phyloP scores from a whole-genome alignment of 2,329 filamentous ascomycete species.

The Sphaerulina populicola region DNA sequence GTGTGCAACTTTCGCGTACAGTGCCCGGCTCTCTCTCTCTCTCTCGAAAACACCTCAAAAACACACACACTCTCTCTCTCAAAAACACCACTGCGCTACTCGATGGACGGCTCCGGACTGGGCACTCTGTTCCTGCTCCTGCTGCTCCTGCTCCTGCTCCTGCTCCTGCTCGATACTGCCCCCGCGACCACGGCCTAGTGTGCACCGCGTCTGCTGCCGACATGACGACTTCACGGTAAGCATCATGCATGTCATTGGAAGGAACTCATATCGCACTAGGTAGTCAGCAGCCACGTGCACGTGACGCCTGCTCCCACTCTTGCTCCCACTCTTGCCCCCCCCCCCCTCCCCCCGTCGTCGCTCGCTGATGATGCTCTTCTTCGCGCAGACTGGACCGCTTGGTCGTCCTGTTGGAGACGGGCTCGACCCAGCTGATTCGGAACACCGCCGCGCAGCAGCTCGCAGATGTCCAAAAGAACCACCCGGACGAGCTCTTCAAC shows the following conservation, averaged over 20 bases:
- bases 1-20: not conserved
- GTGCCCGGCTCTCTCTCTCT: too few species aligned
- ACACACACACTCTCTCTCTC: too few species aligned
- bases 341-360: too few species aligned
- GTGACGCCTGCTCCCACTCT: conserved; percentile 3
- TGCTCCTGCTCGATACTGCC: conserved; percentile 2
- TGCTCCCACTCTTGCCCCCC: not conserved
- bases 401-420: conserved; percentile 84
- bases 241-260: conserved; percentile 11
- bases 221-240: conserved; percentile 10
- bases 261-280: conserved; percentile 5
- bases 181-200: not conserved
- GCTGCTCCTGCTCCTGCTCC: not conserved
- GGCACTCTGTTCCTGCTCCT: conserved; percentile 2
- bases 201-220: conserved; percentile 1
- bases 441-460: conserved; percentile 96
- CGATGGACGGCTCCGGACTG: conserved; percentile 3
- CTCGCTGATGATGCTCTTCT: not conserved
- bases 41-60: too few species aligned
- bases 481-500: conserved; percentile 95
- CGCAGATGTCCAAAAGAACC: conserved; percentile 94
- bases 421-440: conserved; percentile 89
- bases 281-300: conserved; percentile 1
- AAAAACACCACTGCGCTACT: too few species aligned
- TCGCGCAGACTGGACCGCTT: conserved; percentile 34